Evolutionary conservation across 306 rosid species (phyloP), one percentile per base, ranked within the genome.

Genomic region (Cercis canadensis): DNA sequence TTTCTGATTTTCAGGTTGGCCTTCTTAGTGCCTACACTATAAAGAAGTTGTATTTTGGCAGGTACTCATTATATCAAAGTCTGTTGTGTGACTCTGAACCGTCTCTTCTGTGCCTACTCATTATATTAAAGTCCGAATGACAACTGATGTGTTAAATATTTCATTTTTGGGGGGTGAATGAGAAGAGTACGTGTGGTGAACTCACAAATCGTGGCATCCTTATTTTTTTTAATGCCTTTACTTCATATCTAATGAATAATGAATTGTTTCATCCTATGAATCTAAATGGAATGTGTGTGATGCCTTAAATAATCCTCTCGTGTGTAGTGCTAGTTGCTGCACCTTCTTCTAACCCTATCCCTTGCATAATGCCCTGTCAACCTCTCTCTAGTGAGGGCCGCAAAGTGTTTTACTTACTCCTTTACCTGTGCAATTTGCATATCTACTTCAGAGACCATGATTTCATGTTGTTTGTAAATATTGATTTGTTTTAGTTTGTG

Each of bases 41-140:
- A 31, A 83, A 80, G 81, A 85, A 85, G 79, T 65, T 88, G 57
- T 81, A 63, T 76, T 59, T 74, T 49, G 84, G 81, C 75, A 83
- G 84, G 89, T 87, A 87, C 15, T n/a, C 6, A 8, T 31, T 44
- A 6, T n/a, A 57, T 11, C 9, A 54, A 6, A 17, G 52, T n/a
- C 13, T 53, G 1, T 40, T 4, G 29, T 53, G 8, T 64, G 43
- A 17, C 31, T 52, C 15, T 36, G 29, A 19, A 11, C 9, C 37
- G 16, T 54, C 19, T 52, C 18, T 63, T 40, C 37, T 6, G 40
- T 6, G 12, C 34, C 45, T 11, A 50, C 2, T 43, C n/a, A 43
- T 43, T 43, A 43, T 5, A 37, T 37, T 9, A 37, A 37, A 37
- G 9, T 46, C 29, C 18, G 8, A 19, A 7, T 47, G 41, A 31